Conservation (phyloP, 768 basidiomycete species). For the Glaciozyma antarctica region DNA sequence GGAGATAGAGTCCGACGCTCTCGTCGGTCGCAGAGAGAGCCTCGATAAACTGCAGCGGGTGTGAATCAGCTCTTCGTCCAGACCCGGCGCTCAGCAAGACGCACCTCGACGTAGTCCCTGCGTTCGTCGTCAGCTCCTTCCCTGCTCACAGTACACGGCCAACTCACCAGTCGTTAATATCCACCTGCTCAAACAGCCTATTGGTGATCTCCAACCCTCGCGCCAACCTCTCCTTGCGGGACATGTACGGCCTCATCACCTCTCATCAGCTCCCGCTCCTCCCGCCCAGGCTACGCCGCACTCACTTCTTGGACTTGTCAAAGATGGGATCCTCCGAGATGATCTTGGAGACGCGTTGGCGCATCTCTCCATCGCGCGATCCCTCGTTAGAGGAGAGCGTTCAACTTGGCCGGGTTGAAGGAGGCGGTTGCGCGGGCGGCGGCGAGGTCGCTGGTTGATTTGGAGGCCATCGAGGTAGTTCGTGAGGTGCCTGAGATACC, state of each 20-base stretch:
- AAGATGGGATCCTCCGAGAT: conserved; percentile 8
- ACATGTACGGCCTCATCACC: conserved; percentile 26
- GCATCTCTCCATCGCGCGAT: background rate
- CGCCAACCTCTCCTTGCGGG: conserved; percentile 52
- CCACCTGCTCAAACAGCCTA: conserved; percentile 53
- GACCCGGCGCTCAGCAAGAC: background rate
- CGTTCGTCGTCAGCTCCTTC: no score
- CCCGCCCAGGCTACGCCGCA: background rate
- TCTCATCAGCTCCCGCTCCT: background rate
- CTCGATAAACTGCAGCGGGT: conserved; percentile 38
- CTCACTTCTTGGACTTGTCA: conserved; percentile 17
- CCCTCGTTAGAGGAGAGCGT: conserved; percentile 5
- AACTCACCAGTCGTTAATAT: conserved; percentile 40
- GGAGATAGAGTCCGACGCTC: conserved; percentile 46
- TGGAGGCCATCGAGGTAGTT: background rate
- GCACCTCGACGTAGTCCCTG: conserved; percentile 12
- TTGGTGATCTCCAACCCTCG: conserved; percentile 51
- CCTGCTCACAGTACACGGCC: conserved; percentile 46
- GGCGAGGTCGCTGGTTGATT: conserved; percentile 13
- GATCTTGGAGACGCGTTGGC: conserved; percentile 3
- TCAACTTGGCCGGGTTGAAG: conserved; percentile 6
- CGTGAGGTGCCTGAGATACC: no score
- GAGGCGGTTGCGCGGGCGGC: conserved; percentile 6
- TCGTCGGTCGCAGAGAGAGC: conserved; percentile 52
- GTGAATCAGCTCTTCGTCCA: background rate